Evolutionary conservation across 306 rosid species (phyloP).

Genomic region (Spatholobus suberectus): DNA sequence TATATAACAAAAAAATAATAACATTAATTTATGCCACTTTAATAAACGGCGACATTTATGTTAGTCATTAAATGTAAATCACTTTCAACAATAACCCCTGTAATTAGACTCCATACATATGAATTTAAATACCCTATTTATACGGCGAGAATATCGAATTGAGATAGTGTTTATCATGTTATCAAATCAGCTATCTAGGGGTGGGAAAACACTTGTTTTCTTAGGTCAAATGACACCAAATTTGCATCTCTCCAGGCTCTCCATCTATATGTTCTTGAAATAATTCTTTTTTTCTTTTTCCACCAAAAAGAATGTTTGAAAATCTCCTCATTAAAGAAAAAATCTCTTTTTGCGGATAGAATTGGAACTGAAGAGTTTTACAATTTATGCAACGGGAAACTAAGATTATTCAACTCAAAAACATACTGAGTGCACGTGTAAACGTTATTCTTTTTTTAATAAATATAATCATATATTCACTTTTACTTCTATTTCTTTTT

Average conservation of each 20-base stretch:
- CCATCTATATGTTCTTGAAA: background rate
- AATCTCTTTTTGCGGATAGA: background rate
- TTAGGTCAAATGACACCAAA: background rate
- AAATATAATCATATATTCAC: background rate
- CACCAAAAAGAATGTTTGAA: background rate
- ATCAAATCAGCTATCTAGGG: background rate
- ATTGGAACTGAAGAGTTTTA: too few relatives aligned
- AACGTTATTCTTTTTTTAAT: background rate
- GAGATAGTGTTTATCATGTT: background rate
- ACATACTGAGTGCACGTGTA: background rate
- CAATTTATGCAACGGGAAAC: background rate
- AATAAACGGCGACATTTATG: background rate
- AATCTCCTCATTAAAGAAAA: too few relatives aligned
- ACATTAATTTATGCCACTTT: background rate
- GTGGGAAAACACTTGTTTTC: background rate
- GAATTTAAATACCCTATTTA: conserved; percentile 24
- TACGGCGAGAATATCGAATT: conserved; percentile 25
- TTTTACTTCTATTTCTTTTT: too few relatives aligned
- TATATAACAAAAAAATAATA: background rate
- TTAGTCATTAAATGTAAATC: background rate
- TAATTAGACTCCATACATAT: background rate
- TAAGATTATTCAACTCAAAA: background rate
- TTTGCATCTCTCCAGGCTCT: background rate
- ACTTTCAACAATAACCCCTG: background rate
- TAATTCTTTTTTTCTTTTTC: background rate